Percentiles rank a stretch among this genome's conserved stretches.
These are phyloP conservation scores for Diaporthe australafricana DNA, from an alignment of 2,329 filamentous ascomycete genomes.

Conservation along the genomic window DNA sequence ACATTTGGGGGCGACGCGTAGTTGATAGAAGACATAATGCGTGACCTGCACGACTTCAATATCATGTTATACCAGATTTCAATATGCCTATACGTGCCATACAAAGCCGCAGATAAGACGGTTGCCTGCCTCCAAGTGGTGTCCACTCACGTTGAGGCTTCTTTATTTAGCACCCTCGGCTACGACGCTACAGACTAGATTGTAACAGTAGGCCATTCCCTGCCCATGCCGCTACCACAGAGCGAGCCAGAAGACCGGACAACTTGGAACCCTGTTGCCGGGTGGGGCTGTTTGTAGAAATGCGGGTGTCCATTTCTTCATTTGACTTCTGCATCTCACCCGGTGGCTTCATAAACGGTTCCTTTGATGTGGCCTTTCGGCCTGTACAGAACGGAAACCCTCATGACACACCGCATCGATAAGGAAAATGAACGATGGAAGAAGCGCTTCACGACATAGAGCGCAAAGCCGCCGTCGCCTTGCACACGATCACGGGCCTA, in stretches of 20 bases:
- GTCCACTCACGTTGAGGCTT: background rate
- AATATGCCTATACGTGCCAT: background rate
- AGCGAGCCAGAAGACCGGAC: conserved; percentile 1
- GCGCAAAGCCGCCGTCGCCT: conserved; percentile 8
- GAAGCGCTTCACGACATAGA: conserved; percentile 24
- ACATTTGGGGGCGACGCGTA: background rate
- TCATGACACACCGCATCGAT: background rate
- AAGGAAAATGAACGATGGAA: conserved; percentile 9
- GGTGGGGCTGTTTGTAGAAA: conserved; percentile 10
- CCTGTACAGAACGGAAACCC: background rate
- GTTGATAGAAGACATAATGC: background rate
- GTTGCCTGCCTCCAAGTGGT: conserved; percentile 1
- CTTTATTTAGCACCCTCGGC: conserved; percentile 11
- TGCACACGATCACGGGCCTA: conserved; percentile 5
- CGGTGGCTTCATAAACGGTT: background rate
- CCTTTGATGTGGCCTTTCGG: background rate
- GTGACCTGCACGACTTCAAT: background rate
- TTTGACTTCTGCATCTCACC: conserved; percentile 9
- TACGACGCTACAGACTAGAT: conserved; percentile 1
- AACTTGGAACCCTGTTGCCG: conserved; percentile 10
- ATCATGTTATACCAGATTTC: background rate
- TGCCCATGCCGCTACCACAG: conserved; percentile 7
- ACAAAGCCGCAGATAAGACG: conserved; percentile 4
- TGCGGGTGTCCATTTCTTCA: conserved; percentile 16
- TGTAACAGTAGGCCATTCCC: conserved; percentile 16